Evolutionary conservation across 345 rosid genomes (phyloP).

Genomic region (Citrus mangshanensis): DNA sequence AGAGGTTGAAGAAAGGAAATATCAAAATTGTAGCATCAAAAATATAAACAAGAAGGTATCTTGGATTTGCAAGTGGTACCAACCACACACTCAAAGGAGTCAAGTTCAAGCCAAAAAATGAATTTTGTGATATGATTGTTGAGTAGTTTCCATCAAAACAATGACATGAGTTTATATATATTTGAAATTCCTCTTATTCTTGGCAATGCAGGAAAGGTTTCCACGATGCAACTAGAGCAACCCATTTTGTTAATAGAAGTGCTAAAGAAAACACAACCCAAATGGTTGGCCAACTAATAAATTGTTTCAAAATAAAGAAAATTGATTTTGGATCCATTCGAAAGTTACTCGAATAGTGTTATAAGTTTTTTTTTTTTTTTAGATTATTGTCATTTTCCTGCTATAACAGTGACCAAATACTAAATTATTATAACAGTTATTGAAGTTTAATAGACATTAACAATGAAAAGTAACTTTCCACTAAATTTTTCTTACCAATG

Average conservation of each 20-base stretch:
- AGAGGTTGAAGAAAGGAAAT: background rate
- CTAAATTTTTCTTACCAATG: too few relatives aligned
- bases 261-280: background rate
- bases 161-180: background rate
- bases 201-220: background rate
- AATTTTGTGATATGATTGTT: background rate
- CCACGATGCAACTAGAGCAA: background rate
- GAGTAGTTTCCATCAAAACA: conserved; percentile 3
- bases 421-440: too few relatives aligned
- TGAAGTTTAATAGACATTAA: too few relatives aligned
- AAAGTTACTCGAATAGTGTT: background rate
- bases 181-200: background rate
- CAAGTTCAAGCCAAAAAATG: background rate
- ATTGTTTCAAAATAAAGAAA: background rate
- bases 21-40: background rate
- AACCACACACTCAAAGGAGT: background rate
- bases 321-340: background rate
- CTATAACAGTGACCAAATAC: too few relatives aligned
- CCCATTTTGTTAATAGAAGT: background rate
- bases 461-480: too few relatives aligned
- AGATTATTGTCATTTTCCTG: too few relatives aligned
- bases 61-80: background rate
- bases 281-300: background rate
- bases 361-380: too few relatives aligned
- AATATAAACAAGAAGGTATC: background rate